Base-by-base conservation (phyloP, 495 filamentous ascomycete genomes). In the Penicillium diatomitis region DNA sequence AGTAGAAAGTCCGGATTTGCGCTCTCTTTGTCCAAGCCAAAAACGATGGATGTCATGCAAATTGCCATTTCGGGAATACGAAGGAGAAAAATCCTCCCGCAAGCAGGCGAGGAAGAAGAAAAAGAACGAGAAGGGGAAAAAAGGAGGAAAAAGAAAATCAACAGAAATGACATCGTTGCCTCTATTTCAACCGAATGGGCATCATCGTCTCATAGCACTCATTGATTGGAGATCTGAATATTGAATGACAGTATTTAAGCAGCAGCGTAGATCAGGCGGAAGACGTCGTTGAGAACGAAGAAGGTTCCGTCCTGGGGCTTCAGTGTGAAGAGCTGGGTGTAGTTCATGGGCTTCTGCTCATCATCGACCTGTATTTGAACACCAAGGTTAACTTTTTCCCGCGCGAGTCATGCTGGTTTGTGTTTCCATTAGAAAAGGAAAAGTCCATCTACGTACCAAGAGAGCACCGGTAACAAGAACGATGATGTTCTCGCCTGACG, bases 241-340 rank as follows among this genome's bases (percentile, higher is more conserved):
- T 20, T 20, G 20, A 20, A 20, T 20, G 20, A 20, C 20, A 20
- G 20, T 20, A 50, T 46, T 53, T 58, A 56, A 31, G 48, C 32
- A 34, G 60, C 61, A 47, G 54, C 52, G 70, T 86, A 90, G 53
- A 90, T 75, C 49, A 97, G 76, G 56, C 83, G 83, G 80, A 96
- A 96, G 69, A 95, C 70, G 63, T 97, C 90, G 75, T 96, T 96
- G 71, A 82, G 82, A 60, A 96, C 83, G 63, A 79, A 95, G 74
- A 82, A 96, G 68, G 74, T 80, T 38, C 81, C 85, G 29, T 67
- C 70, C 30, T 90, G 85, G 34, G 82, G 84, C 51, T 77, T 63
- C 40, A 96, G 80, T 56, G 90, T 85, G 77, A 96, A 97, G 31
- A 72, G 66, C 73, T 97, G 90, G 32, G 82, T 81, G 70, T 86